These are phyloP conservation scores for Tetrahymena malaccensis DNA, from an alignment of 73 alveolate genomes.

Conservation along the genomic window DNA sequence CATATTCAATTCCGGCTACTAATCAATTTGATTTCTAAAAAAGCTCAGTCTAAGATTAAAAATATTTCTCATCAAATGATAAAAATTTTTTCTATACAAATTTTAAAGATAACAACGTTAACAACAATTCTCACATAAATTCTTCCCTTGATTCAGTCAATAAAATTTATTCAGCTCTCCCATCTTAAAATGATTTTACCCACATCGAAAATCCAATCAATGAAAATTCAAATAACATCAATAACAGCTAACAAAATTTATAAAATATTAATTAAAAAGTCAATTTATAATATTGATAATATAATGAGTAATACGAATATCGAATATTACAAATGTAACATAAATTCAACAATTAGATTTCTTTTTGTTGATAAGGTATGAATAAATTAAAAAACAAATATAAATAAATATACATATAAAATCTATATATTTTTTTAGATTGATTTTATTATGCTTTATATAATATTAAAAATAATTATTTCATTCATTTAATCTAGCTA, in stretches of 20 bases:
- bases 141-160: background rate
- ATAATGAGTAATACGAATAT: no score
- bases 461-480: no score
- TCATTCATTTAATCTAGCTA: background rate
- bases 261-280: background rate
- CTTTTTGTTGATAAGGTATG: no score
- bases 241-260: background rate
- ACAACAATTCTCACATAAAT: background rate
- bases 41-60: background rate
- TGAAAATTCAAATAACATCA: background rate
- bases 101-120: background rate
- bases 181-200: background rate
- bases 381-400: no score
- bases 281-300: no score
- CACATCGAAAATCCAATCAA: background rate
- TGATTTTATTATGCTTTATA: background rate
- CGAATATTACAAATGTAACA: no score
- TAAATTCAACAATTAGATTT: no score
- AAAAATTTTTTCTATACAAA: background rate
- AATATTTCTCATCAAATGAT: background rate
- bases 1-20: background rate
- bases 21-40: no score
- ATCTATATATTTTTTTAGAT: no score
- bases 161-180: background rate
- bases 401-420: no score